Percentiles rank a stretch among this genome's conserved stretches.
Evolutionary conservation across 345 rosid genomes (phyloP).

Genomic region (Turritis glabra): DNA sequence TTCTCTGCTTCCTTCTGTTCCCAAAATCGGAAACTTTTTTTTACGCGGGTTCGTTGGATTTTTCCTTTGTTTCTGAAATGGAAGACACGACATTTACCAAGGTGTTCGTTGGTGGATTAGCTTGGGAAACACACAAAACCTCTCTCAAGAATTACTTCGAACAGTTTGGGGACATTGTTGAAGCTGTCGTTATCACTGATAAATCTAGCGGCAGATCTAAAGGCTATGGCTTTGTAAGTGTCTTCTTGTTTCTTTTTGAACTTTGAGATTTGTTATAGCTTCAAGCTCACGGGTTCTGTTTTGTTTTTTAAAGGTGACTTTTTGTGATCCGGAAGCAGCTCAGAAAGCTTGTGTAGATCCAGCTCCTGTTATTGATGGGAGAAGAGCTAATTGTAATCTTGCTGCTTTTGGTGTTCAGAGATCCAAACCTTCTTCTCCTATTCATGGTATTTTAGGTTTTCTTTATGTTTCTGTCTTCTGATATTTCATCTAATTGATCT

Average conservation of each 20-base stretch:
- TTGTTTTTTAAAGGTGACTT: conserved; percentile 64
- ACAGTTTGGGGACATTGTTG: conserved; percentile 97
- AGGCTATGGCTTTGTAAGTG: conserved; percentile 95
- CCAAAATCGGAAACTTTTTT: conserved; percentile 20
- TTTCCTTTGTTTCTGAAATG: conserved; percentile 12
- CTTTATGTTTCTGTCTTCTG: background rate
- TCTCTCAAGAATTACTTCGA: conserved; percentile 93
- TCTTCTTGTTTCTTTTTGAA: background rate
- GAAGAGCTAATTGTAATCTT: conserved; percentile 96
- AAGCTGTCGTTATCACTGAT: conserved; percentile 97
- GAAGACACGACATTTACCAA: conserved; percentile 88
- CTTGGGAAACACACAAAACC: conserved; percentile 97
- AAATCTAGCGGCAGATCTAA: conserved; percentile 99
- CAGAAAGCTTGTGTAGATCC: conserved; percentile 93
- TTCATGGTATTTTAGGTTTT: conserved; percentile 55
- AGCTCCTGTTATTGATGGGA: conserved; percentile 94
- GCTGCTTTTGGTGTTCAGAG: conserved; percentile 94
- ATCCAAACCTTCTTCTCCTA: conserved; percentile 95
- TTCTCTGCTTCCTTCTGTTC: conserved; percentile 33
- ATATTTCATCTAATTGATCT: background rate
- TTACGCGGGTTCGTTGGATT: conserved; percentile 20
- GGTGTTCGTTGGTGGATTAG: conserved; percentile 96
- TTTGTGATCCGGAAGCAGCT: conserved; percentile 92
- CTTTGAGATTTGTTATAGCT: background rate
- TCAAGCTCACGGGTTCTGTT: conserved; percentile 11